Conservation (phyloP, 208 protist species). For the Crithidia bombi region DNA sequence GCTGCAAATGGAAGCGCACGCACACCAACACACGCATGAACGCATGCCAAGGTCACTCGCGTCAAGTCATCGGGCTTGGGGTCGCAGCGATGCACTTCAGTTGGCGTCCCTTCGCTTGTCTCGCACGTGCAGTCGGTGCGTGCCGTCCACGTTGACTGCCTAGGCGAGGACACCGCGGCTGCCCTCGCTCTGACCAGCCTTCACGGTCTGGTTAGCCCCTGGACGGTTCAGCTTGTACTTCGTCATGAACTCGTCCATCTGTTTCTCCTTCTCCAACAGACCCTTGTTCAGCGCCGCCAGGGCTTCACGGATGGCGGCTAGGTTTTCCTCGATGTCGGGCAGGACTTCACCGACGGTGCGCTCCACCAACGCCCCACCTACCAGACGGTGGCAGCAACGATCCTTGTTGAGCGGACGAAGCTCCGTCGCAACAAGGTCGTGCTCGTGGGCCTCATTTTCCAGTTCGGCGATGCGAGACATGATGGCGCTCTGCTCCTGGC, state of each 20-base stretch:
- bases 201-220: slow-evolving; percentile 44
- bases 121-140: not conserved
- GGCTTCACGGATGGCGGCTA: slow-evolving; percentile 72
- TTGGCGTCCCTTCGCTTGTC: not conserved
- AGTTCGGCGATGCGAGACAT: slow-evolving; percentile 89
- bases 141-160: not conserved
- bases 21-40: not conserved
- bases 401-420: slow-evolving; percentile 85
- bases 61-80: too few species aligned
- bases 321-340: slow-evolving; percentile 94
- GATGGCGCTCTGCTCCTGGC: slow-evolving; percentile 86
- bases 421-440: slow-evolving; percentile 89
- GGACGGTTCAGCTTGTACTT: slow-evolving; percentile 74
- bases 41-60: too few species aligned
- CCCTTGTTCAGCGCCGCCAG: slow-evolving; percentile 79
- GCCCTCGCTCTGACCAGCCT: slow-evolving; percentile 30
- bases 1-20: not conserved
- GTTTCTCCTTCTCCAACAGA: slow-evolving; percentile 77
- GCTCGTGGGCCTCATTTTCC: slow-evolving; percentile 89
- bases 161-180: slow-evolving; percentile 77
- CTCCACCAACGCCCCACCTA: slow-evolving; percentile 96
- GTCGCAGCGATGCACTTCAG: not conserved
- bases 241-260: slow-evolving; percentile 89
- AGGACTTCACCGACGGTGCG: slow-evolving; percentile 94
- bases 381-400: slow-evolving; percentile 94